Percentiles rank a stretch among this genome's conserved stretches.
Conservation (phyloP, 164 flowering plant genomes). For the Protea cynaroides region DNA sequence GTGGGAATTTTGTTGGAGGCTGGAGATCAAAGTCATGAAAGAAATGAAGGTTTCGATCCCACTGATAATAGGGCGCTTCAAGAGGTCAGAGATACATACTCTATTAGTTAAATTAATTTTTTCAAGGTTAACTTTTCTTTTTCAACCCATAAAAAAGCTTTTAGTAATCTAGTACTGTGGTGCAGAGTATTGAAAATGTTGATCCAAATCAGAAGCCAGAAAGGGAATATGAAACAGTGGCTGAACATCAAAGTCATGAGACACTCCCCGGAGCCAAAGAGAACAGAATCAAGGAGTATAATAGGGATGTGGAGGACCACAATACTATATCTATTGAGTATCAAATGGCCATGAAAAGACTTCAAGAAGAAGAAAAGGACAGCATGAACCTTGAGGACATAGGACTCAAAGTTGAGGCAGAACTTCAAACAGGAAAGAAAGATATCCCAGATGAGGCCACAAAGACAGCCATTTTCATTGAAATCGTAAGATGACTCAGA, state of each 20-base stretch:
- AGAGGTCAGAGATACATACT: slow-evolving; percentile 16
- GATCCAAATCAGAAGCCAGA: slow-evolving; percentile 11
- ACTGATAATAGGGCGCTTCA: background rate
- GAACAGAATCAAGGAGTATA: background rate
- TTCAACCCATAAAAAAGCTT: background rate
- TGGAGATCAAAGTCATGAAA: background rate
- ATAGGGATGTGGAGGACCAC: slow-evolving; percentile 4
- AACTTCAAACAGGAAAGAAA: slow-evolving; percentile 4
- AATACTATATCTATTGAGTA: slow-evolving; percentile 8
- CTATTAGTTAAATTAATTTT: background rate
- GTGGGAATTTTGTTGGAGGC: slow-evolving; percentile 3
- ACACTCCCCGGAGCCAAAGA: background rate
- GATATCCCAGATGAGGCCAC: slow-evolving; percentile 14
- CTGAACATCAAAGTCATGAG: slow-evolving; percentile 9
- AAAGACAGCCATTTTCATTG: slow-evolving; percentile 10
- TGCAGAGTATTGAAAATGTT: slow-evolving; percentile 18
- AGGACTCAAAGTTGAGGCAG: slow-evolving; percentile 2
- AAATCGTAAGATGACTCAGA: slow-evolving; percentile 18
- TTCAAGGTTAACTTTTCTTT: background rate
- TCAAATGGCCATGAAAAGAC: background rate
- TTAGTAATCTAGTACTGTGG: slow-evolving; percentile 10
- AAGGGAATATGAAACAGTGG: slow-evolving; percentile 11
- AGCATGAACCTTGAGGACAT: slow-evolving; percentile 7
- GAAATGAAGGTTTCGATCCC: background rate
- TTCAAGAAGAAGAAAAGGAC: slow-evolving; percentile 14